Base-by-base conservation (phyloP, 2,329 filamentous ascomycete species). In the Ophiostoma sp. region DNA sequence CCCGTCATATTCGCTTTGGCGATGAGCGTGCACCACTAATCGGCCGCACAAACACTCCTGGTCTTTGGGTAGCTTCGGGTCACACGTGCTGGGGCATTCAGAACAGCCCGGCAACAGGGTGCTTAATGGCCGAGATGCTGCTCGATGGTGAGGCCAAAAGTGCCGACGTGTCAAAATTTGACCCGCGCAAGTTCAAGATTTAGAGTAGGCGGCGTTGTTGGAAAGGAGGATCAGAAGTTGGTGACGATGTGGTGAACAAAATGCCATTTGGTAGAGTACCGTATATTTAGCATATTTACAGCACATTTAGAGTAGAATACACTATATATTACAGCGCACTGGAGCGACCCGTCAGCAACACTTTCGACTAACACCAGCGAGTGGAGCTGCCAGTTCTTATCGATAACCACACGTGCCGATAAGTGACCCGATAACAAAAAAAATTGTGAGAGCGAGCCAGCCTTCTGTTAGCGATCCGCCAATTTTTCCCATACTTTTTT, bases 51-150 rank as follows among this genome's bases (percentile, higher is more conserved):
- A 87, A 88, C 1, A 89, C 91, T 0, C 88, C 89, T 7, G 94
- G 95, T 0, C 79, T 98, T 59, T 91, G 92, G 81, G 85, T 98
- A 74, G 96, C 96, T 0, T 88, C 93, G 0, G 96, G 96, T 0
- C 96, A 99, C 84, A 97, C 94, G 1, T 98, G 95, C 83, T 99
- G 96, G 96, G 96, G 96, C 0, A 97, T 99, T 28, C 95, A 98
- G 83, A 98, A 99, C 83, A 94, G 91, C 0, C 95, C 95, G 0
- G 96, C 88, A 1, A 98, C 95, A 8, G 93, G 93, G 3, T 93
- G 91, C 82, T 81, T 95, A 52, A 91, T 96, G 84, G 91, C 92
- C 50, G 92, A 95, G 81, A 90, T 93, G 82, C 83, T 96, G 1
- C 90, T 95, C 78, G 92, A 95, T 72, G 93, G 92, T 0, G 82